phyloP scores from a whole-genome alignment of 768 basidiomycete genomes.

The Obba rivulosa region DNA sequence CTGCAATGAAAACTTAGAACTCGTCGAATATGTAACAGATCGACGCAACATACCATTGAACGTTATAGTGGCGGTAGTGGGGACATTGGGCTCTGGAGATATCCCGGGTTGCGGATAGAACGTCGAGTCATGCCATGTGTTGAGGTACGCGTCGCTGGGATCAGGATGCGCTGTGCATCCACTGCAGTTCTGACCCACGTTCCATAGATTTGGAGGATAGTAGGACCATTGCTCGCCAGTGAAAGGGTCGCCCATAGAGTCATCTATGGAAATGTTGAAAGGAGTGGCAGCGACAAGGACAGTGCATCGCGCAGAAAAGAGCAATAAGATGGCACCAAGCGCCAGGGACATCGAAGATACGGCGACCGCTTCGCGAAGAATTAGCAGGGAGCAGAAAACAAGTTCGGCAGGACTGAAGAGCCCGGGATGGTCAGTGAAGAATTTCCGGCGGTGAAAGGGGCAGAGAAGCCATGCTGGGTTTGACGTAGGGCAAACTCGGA shows the following conservation, averaged over 20 bases:
- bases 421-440: background rate
- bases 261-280: slow-evolving; percentile 1
- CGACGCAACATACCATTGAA: slow-evolving; percentile 30
- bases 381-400: background rate
- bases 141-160: background rate
- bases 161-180: slow-evolving; percentile 6
- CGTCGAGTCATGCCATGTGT: slow-evolving; percentile 12
- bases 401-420: background rate
- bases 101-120: slow-evolving; percentile 6
- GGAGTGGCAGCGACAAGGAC: background rate
- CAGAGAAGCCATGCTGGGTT: background rate
- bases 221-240: slow-evolving; percentile 1
- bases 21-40: background rate
- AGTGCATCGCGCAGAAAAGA: too few species aligned
- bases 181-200: slow-evolving; percentile 3
- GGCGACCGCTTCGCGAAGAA: background rate
- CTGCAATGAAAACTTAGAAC: slow-evolving; percentile 19
- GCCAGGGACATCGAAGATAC: background rate
- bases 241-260: slow-evolving; percentile 1
- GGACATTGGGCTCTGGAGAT: slow-evolving; percentile 10
- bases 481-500: background rate
- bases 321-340: background rate
- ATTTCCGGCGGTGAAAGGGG: background rate
- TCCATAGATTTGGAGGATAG: slow-evolving; percentile 5
- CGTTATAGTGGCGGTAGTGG: slow-evolving; percentile 23